Base-by-base conservation (phyloP, 176 grass and related monocot species). In the Hsuehochloa calcarea region DNA sequence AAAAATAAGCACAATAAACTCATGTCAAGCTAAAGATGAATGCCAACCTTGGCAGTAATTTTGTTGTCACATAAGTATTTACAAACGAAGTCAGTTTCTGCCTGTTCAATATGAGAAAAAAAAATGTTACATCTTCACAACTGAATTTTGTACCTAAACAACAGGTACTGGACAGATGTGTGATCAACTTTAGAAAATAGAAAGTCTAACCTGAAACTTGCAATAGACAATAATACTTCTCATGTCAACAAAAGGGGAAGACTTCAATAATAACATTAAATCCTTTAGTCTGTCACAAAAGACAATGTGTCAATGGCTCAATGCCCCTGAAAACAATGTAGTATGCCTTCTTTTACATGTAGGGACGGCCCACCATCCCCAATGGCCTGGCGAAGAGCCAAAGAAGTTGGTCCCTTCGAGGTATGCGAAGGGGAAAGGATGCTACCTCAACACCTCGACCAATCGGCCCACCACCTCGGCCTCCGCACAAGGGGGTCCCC, bases 211-310 rank as follows among this genome's bases (percentile, higher is more conserved):
- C 91, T 98, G 96, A 90, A 95, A 98, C 79, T 98, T 98, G 80
- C 96, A 98, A 65, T 98, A 98, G 63, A 95, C 78, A 79, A 98
- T 98, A 84, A 98, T 92, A 88, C 93, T 95, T 75, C 56, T 92
- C 88, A 98, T 95, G 55, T 88, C 66, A 88, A 84, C 86, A 90
- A 94, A 92, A 86, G 88, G 89, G 68, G 90, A 83, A 75, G 91
- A 80, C 78, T 95, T 99, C 71, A 99, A 69, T 81, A 99, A 81
- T 71, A 92, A 34, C 76, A 99, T 71, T 76, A 96, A 92, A 89
- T 99, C 93, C 75, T 96, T 96, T 66, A 89, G 79, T 89, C 96
- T 99, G 59, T 67, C 38, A 39, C 47, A 55, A 46, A 87, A 75
- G 9, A 70, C 63, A 72, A 34, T 44, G 13, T 25, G 29, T 81